Conservation (phyloP, 805 yeast species). For the Yarrowia sp. region DNA sequence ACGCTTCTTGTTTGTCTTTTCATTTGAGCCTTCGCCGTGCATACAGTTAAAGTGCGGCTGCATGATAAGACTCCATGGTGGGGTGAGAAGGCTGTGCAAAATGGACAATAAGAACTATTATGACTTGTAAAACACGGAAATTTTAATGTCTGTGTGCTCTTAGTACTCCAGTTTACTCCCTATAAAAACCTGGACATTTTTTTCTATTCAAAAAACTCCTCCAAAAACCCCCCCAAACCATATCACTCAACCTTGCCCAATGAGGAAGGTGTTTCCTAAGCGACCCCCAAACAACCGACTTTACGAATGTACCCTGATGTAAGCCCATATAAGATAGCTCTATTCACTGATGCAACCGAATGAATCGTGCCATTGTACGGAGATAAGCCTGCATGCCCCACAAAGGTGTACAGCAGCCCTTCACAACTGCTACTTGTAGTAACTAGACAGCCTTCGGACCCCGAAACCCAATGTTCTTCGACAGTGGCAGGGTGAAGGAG, state of each 20-base stretch:
- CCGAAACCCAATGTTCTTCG: conserved; percentile 23
- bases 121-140: neutral
- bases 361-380: neutral
- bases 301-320: conserved; percentile 8
- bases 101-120: too few species aligned
- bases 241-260: conserved; percentile 5
- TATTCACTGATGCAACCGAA: too few species aligned
- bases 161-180: too few species aligned
- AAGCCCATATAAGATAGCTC: neutral
- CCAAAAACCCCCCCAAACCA: neutral
- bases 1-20: neutral
- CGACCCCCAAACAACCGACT: neutral
- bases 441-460: neutral
- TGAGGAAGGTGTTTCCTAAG: conserved; percentile 23
- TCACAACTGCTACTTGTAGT: too few species aligned
- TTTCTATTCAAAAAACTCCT: too few species aligned
- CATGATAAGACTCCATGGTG: conserved; percentile 10
- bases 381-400: neutral
- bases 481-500: neutral
- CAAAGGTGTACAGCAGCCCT: neutral
- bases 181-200: too few species aligned
- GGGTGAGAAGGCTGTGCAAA: neutral
- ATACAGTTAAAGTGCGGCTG: conserved; percentile 7
- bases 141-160: too few species aligned
- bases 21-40: neutral